Base-by-base conservation (phyloP, 2,329 filamentous ascomycete genomes). In the Arthrobotrys megalospora region DNA sequence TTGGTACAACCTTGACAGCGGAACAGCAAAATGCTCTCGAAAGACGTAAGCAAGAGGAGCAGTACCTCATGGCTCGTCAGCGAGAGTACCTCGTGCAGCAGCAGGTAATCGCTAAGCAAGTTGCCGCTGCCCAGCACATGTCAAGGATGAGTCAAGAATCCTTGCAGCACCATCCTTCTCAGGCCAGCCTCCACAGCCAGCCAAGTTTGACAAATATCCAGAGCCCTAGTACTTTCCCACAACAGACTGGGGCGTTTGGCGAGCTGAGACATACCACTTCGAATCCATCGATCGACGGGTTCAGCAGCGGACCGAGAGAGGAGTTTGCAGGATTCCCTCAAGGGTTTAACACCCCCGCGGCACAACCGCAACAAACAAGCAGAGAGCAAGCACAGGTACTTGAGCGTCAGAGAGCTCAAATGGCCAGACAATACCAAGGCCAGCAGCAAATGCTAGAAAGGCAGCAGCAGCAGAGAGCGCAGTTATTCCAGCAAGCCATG, bases 21-120 rank as follows among this genome's bases (percentile, higher is more conserved):
- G 95, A 98, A 82, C 96, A 99, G 84, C 96, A 99, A 84, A 99
- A 99, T 85, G 97, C 97, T 45, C 87, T 99, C 1, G 96, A 99
- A 85, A 90, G 96, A 67, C 89, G 96, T 65, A 99, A 99, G 86
- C 96, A 99, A 84, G 96, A 99, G 85, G 96, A 99, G 83, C 96
- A 99, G 84, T 97, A 96, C 83, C 88, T 97, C 41, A 96, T 98
- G 90, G 96, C 96, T 53, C 91, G 96, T 48, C 96, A 99, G 84
- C 93, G 97, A 81, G 96, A 99, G 83, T 93, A 93, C 81, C 89
- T 97, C 69, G 92, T 94, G 80, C 92, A 94, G 80, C 94, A 97
- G 83, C 94, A 97, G 82, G 88, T 89, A 6, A 90, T 94, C 76
- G 80, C 76, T 60, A 82, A 88, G 90, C 63, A 91, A 94, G 83